Base-by-base conservation (phyloP, 2,329 filamentous ascomycete species). In the Diaporthe citrichinensis region DNA sequence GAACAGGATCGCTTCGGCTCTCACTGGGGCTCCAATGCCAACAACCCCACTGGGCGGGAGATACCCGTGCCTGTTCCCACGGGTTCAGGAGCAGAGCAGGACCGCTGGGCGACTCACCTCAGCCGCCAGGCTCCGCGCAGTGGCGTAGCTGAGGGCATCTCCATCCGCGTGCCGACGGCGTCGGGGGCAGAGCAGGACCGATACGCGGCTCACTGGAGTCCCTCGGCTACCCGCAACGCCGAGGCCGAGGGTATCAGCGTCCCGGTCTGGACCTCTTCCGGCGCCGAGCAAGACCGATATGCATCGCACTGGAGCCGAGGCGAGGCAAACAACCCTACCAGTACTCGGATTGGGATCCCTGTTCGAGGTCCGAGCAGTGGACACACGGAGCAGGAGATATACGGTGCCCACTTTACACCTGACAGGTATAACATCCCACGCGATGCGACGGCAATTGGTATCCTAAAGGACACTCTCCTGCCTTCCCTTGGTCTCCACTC, bases 401-500 rank as follows among this genome's bases (percentile, higher is more conserved):
- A 78, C 20, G 71, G 58, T 46, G 58, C 59, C 44, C 78, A 76
- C 34, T 75, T 79, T 49, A 73, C 20, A 55, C 69, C 69, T 39
- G 68, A 65, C 36, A 61, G 41, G 58, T 79, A 57, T 53, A 76
- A 20, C 31, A 75, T 31, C 53, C 78, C 65, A 49, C 76, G 15
- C 57, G 78, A 67, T 25, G 34, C 58, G 7, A 77, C 73, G 12
- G 46, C 76, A 1, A 81, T 91, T 10, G 89, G 89, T 14, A 87
- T 92, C 65, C 78, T 91, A 31, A 86, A 86, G 77, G 86, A 88
- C 25, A 88, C 88, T 3, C 80, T 92, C 3, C 83, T 90, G 4
- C 90, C 90, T 0, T 91, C 89, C 0, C 83, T 91, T 51, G 85
- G 85, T 0, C 82, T 92, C 0, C 89, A 92, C 77, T 85, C 88